Evolutionary conservation across 208 protist species (phyloP).

Genomic region (Crithidia bombi): DNA sequence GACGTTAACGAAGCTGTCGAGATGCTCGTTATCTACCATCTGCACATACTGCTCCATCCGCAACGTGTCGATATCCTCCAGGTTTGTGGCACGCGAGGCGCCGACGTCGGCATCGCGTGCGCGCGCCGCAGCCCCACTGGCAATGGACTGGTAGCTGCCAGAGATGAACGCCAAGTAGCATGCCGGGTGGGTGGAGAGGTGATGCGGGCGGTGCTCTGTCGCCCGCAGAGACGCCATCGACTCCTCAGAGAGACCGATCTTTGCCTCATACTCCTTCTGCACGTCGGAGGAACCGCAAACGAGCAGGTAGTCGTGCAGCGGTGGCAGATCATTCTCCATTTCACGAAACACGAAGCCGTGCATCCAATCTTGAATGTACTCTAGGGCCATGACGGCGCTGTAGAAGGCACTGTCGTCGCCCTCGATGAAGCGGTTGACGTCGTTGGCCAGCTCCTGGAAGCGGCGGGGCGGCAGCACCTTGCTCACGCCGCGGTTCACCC

Average conservation of each 20-base stretch:
- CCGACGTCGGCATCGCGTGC: background rate
- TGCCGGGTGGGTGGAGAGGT: conserved; percentile 83
- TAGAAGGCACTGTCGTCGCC: conserved; percentile 65
- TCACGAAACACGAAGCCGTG: conserved; percentile 84
- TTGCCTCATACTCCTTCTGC: conserved; percentile 44
- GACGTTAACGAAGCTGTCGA: conserved; percentile 58
- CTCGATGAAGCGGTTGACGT: conserved; percentile 77
- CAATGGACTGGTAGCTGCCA: conserved; percentile 61
- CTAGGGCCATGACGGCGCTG: conserved; percentile 63
- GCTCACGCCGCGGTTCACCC: conserved; percentile 61
- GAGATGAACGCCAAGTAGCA: conserved; percentile 80
- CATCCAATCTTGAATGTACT: conserved; percentile 89
- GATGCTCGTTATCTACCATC: conserved; percentile 44
- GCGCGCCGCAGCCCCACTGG: conserved; percentile 8
- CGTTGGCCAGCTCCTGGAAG: conserved; percentile 60
- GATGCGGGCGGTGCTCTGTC: conserved; percentile 69
- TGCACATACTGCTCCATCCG: conserved; percentile 48
- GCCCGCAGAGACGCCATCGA: conserved; percentile 39
- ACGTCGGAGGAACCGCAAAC: conserved; percentile 69
- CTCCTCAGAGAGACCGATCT: conserved; percentile 10
- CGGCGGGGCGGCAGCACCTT: conserved; percentile 52
- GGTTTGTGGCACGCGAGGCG: conserved; percentile 3
- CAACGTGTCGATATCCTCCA: conserved; percentile 40
- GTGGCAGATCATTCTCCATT: conserved; percentile 81
- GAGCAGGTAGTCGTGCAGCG: conserved; percentile 84